Conservation (phyloP, 768 basidiomycete species). For the Filobasidium wieringae region DNA sequence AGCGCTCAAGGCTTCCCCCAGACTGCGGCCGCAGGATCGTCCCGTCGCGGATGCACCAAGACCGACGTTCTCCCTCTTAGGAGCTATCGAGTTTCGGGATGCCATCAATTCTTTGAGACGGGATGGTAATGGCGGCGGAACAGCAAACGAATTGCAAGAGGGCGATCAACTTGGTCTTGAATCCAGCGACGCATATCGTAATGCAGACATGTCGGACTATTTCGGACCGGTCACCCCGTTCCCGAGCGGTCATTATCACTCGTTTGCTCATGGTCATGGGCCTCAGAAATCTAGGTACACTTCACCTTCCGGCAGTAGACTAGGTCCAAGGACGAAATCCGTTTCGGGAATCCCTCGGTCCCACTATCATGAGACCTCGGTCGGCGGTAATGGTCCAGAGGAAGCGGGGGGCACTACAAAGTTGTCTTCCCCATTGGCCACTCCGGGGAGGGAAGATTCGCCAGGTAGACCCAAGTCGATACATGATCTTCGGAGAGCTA, state of each 20-base stretch:
- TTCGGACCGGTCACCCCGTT: constrained; percentile 21
- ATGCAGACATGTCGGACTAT: constrained; percentile 23
- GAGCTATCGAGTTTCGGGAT: constrained; percentile 89
- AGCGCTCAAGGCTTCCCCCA: background rate
- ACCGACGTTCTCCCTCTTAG: constrained; percentile 57
- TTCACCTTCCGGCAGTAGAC: no score
- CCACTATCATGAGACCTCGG: background rate
- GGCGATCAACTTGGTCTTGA: background rate
- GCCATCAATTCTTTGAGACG: constrained; percentile 68
- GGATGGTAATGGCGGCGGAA: constrained; percentile 37
- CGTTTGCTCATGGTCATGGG: background rate
- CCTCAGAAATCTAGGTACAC: background rate
- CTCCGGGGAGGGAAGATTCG: no score
- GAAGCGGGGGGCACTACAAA: no score
- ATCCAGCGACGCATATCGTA: background rate
- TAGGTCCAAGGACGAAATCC: background rate
- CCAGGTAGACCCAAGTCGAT: no score
- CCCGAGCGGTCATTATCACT: constrained; percentile 15
- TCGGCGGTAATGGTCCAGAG: no score
- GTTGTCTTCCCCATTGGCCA: no score
- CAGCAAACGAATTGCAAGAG: background rate
- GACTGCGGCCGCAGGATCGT: background rate
- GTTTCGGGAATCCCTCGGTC: background rate
- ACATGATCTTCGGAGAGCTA: no score
- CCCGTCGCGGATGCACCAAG: constrained; percentile 23